Percentiles rank a stretch among this genome's conserved stretches.
phyloP scores from a whole-genome alignment of 345 rosid species.

The Psidium friedrichsthalianum region DNA sequence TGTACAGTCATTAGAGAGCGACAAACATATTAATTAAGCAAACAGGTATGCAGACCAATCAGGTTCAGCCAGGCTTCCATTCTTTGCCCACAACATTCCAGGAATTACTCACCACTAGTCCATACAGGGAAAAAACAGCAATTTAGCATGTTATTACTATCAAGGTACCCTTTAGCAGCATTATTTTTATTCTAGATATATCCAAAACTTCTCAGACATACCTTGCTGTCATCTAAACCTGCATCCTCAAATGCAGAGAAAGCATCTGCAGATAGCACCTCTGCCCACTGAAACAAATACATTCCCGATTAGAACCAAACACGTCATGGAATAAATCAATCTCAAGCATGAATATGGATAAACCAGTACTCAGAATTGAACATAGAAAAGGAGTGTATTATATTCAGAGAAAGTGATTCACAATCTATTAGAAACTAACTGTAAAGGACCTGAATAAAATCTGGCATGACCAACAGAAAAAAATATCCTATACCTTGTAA shows the following conservation, averaged over 20 bases:
- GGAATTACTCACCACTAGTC: not conserved
- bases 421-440: not conserved
- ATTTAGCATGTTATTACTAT: not conserved
- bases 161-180: not conserved
- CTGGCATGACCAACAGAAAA: not conserved
- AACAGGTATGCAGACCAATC: not conserved
- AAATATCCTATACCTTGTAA: conserved; percentile 53
- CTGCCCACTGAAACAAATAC: conserved; percentile 73
- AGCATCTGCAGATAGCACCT: conserved; percentile 94
- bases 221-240: conserved; percentile 70
- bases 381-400: not conserved
- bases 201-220: conserved; percentile 7
- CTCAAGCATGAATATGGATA: not conserved
- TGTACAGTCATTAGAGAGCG: not conserved
- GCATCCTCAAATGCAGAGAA: conserved; percentile 95
- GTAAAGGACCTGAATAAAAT: not conserved
- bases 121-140: not conserved
- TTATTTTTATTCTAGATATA: not conserved
- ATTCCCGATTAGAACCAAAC: not conserved
- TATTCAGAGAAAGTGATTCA: not conserved
- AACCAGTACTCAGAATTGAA: not conserved
- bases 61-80: not conserved
- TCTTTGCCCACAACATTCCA: not conserved
- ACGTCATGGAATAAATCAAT: not conserved
- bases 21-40: not conserved